Evolutionary conservation across 2,329 filamentous ascomycete species (phyloP), one percentile per base, ranked within the genome.

Genomic region (Mycocentrospora acerina): DNA sequence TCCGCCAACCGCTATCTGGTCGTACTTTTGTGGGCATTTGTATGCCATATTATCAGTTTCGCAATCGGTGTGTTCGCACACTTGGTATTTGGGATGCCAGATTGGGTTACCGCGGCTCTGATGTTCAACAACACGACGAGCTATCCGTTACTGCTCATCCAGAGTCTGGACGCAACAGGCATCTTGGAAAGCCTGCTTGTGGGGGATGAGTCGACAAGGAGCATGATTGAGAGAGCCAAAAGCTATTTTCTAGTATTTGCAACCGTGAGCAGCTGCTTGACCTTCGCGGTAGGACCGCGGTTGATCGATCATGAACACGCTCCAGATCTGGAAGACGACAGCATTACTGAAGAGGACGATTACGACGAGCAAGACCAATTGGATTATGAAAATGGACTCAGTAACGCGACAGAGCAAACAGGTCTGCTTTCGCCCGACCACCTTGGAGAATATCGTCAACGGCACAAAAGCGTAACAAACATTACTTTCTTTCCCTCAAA

Each of bases 191-290:
- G 67, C 2, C 40, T 70, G 25, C 67, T 82, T 15, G 62, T 74
- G 35, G 44, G 58, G 43, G 46, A 72, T 53, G 67, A 75, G 50
- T 58, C 67, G 1, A 64, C 68, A 3, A 45, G 59, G 2, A 67
- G 69, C 2, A 76, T 77, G 2, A 70, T 84, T 7, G 73, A 76
- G 37, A 69, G 81, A 4, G 80, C 80, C 8, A 81, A 83, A 58
- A 79, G 77, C 15, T 85, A 83, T 57, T 83, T 85, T 51, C 66
- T 85, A 3, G 76, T 85, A 33, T 83, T 81, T 51, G 76, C 81
- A 4, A 83, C 82, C 14, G 70, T 85, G 4, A 75, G 74, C 15
- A 82, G 78, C 51, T 80, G 76, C 37, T 61, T 85, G 44, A 84
- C 81, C 0, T 85, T 85, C 59, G 79, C 78, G 1, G 68, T 85